Evolutionary conservation across 2,329 filamentous ascomycete species (phyloP), one percentile per base, ranked within the genome.

Genomic region (Aschersonia sp.): DNA sequence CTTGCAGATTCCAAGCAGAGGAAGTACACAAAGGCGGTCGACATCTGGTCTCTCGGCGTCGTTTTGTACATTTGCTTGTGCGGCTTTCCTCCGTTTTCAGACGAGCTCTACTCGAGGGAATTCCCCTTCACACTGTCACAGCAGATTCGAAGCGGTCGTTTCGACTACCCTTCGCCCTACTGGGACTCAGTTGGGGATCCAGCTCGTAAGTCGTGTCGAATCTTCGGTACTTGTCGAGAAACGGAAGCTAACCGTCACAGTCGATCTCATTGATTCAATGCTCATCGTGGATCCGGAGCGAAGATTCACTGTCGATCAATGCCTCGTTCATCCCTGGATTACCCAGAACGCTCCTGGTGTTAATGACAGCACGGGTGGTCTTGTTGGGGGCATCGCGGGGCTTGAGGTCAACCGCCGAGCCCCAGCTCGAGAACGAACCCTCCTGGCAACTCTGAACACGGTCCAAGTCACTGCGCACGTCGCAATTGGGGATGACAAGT

Each of bases 41-140:
- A 98, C 62, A 75, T 97, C 42, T 97, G 92, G 92, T 95, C 89
- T 1, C 74, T 97, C 1, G 92, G 92, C n/a, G 92, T 98, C 4
- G 90, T 98, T 4, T 73, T 98, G 30, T 98, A 97, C 66, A 97
- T 97, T 57, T 96, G 88, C 61, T 76, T 97, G 5, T 97, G 92
- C 61, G 92, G 92, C 37, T 97, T 97, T 59, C 92, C 90, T 5
- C 92, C 92, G 0, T 98, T 98, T 66, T 94, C 87, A 0, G 92
- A 98, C 58, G 92, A 98, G 65, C 78, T 97, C 0, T 86, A 82
- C 65, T 81, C 80, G 1, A 67, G 67, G 37, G 82, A 94, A 43
- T 92, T 89, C 54, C 92, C 92, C 2, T 96, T 87, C 60, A 87
- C 76, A 0, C 72, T 97, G 43, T 85, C 84, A 2, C 83, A 95